Evolutionary conservation across 805 yeast species (phyloP).

Genomic region (Kregervanrija pseudodelftensis): DNA sequence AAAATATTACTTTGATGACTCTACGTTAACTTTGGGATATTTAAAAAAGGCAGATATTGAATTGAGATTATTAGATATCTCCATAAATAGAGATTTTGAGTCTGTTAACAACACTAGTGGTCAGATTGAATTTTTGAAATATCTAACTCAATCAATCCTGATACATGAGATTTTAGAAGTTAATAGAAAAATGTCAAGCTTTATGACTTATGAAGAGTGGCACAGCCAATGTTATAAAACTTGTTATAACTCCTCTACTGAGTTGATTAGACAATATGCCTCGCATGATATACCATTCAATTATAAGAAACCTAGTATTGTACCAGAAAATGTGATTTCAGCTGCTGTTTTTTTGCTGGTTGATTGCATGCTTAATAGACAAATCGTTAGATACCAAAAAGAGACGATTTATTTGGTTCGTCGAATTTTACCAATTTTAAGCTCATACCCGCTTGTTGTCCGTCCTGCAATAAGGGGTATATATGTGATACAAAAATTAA

Average conservation of each 20-base stretch:
- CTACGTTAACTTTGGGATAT: slow-evolving; percentile 10
- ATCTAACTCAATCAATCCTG: slow-evolving; percentile 12
- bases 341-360: slow-evolving; percentile 24
- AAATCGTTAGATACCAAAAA: slow-evolving; percentile 12
- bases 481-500: slow-evolving; percentile 21
- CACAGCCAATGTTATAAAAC: slow-evolving; percentile 11
- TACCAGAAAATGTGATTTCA: slow-evolving; percentile 19
- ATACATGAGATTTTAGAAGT: slow-evolving; percentile 22
- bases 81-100: slow-evolving; percentile 15
- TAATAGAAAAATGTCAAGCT: slow-evolving; percentile 24
- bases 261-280: slow-evolving; percentile 12
- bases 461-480: slow-evolving; percentile 26
- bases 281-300: slow-evolving; percentile 11
- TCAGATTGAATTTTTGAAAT: slow-evolving; percentile 8
- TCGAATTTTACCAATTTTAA: slow-evolving; percentile 15
- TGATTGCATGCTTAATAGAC: slow-evolving; percentile 22
- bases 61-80: slow-evolving; percentile 18
- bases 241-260: slow-evolving; percentile 18
- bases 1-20: slow-evolving; percentile 21
- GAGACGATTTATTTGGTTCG: slow-evolving; percentile 11
- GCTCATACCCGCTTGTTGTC: slow-evolving; percentile 18
- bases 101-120: slow-evolving; percentile 10
- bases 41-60: slow-evolving; percentile 22
- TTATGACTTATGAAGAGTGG: slow-evolving; percentile 22
- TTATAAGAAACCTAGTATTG: slow-evolving; percentile 19